These are phyloP conservation scores for Botrytis elliptica DNA, from an alignment of 2,329 filamentous ascomycete species.

Conservation along the genomic window DNA sequence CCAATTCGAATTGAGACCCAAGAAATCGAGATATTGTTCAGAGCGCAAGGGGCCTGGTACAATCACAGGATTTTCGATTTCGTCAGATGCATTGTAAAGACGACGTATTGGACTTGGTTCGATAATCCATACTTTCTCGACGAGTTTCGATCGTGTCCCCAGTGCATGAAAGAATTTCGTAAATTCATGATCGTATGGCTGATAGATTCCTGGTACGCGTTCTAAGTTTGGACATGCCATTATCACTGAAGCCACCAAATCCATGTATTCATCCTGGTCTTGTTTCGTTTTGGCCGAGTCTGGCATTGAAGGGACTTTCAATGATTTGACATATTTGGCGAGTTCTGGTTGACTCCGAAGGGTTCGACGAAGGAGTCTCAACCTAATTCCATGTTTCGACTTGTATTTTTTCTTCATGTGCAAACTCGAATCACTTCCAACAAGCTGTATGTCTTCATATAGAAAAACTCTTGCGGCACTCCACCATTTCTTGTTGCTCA, in stretches of 20 bases:
- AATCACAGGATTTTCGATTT: constrained; percentile 29
- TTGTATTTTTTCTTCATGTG: constrained; percentile 58
- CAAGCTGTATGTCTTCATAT: constrained; percentile 58
- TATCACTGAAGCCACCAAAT: constrained; percentile 58
- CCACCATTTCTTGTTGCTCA: constrained; percentile 53
- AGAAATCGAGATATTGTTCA: constrained; percentile 46
- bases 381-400: constrained; percentile 50
- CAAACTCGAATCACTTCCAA: constrained; percentile 53
- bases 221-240: constrained; percentile 67
- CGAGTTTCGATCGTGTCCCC: constrained; percentile 54
- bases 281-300: constrained; percentile 40
- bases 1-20: constrained; percentile 56
- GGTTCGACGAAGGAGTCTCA: constrained; percentile 58
- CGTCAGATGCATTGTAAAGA: constrained; percentile 30
- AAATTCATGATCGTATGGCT: constrained; percentile 55
- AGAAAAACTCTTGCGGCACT: constrained; percentile 44
- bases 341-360: constrained; percentile 53
- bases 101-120: constrained; percentile 40
- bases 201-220: constrained; percentile 54
- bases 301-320: constrained; percentile 55
- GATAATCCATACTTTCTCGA: constrained; percentile 60
- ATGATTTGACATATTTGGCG: constrained; percentile 53
- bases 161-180: constrained; percentile 58
- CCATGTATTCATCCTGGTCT: constrained; percentile 52
- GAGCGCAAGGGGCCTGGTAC: constrained; percentile 44